phyloP scores from a whole-genome alignment of 345 rosid species.

The Gynandropsis gynandra region DNA sequence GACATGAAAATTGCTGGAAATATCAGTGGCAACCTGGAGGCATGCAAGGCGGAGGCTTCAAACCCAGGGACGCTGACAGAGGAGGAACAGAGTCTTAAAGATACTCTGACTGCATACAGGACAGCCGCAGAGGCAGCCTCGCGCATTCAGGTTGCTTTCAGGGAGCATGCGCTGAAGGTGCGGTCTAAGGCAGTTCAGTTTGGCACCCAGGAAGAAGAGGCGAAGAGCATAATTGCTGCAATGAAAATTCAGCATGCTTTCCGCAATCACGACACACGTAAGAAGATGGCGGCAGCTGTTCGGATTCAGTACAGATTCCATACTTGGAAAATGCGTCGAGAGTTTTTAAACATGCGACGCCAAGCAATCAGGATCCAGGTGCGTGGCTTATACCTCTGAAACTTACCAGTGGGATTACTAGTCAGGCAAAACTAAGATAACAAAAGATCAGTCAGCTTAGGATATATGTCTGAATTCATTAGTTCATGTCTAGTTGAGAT shows the following conservation, averaged over 20 bases:
- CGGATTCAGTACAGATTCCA: slow-evolving; percentile 84
- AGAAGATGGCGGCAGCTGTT: slow-evolving; percentile 76
- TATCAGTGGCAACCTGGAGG: slow-evolving; percentile 53
- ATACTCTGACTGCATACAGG: slow-evolving; percentile 70
- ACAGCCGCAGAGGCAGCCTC: slow-evolving; percentile 94
- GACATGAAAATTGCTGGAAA: slow-evolving; percentile 93
- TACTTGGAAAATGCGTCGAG: slow-evolving; percentile 68
- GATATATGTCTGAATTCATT: too few relatives aligned
- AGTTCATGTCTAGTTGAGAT: too few relatives aligned
- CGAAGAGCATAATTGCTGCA: slow-evolving; percentile 68
- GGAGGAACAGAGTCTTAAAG: slow-evolving; percentile 65
- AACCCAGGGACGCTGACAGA: slow-evolving; percentile 35
- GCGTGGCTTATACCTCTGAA: too few relatives aligned
- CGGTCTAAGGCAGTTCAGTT: slow-evolving; percentile 39
- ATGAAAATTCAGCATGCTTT: slow-evolving; percentile 93
- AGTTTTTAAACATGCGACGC: slow-evolving; percentile 66
- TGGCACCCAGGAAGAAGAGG: slow-evolving; percentile 57
- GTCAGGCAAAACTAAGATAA: too few relatives aligned
- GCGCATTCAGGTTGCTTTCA: slow-evolving; percentile 74
- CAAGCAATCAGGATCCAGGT: slow-evolving; percentile 84
- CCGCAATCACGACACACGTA: slow-evolving; percentile 57
- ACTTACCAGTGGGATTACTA: too few relatives aligned
- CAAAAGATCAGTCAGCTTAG: too few relatives aligned
- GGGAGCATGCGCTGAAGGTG: slow-evolving; percentile 66
- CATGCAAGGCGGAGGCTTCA: slow-evolving; percentile 30